phyloP scores from a whole-genome alignment of 1,139 yeast genomes.

The Scheffersomyces insectosa region DNA sequence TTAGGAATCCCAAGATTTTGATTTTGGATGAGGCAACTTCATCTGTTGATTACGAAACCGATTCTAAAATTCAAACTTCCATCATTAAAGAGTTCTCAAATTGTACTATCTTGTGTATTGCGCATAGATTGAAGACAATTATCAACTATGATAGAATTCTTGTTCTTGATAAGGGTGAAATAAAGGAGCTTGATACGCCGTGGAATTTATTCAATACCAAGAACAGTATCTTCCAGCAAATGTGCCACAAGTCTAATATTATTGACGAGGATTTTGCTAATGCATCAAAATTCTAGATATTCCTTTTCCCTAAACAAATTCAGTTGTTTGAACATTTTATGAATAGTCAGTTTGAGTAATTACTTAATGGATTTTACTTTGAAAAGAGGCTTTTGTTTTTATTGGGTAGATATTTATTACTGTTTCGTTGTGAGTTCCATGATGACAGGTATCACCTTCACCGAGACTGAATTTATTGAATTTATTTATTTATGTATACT shows the following conservation, averaged over 20 bases:
- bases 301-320: not conserved
- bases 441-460: too few species aligned
- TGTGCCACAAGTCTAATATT: constrained; percentile 35
- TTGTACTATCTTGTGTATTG: constrained; percentile 44
- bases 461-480: too few species aligned
- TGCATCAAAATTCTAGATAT: not conserved
- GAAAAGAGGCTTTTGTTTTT: too few species aligned
- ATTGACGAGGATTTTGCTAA: constrained; percentile 4
- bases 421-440: too few species aligned
- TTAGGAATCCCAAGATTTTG: constrained; percentile 37
- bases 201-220: constrained; percentile 20
- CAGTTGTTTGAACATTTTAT: not conserved
- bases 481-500: too few species aligned
- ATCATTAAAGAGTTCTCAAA: constrained; percentile 33
- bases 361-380: not conserved
- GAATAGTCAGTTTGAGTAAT: not conserved
- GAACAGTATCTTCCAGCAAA: constrained; percentile 31
- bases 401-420: too few species aligned
- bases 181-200: constrained; percentile 27
- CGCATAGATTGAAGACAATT: constrained; percentile 43
- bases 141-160: constrained; percentile 37
- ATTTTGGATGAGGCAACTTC: constrained; percentile 47
- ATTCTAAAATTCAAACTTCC: constrained; percentile 38
- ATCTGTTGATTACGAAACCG: constrained; percentile 46
- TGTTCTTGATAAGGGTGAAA: constrained; percentile 34